Evolutionary conservation across 2,329 filamentous ascomycete genomes (phyloP).

Genomic region (Ophiostoma tasmaniense): DNA sequence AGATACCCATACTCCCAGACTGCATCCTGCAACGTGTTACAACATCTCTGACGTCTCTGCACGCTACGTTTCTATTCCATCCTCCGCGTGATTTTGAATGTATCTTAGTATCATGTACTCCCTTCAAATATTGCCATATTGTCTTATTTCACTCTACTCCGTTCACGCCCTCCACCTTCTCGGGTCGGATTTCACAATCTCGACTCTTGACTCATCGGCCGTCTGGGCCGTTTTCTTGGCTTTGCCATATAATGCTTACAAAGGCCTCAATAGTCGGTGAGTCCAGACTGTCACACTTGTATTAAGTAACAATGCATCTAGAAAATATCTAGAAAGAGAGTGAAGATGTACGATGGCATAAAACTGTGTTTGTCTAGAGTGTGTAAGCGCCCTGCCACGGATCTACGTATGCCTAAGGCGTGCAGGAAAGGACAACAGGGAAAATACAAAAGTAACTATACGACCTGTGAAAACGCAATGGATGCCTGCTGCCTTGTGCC

Average conservation of each 20-base stretch:
- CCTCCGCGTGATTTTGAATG: neutral
- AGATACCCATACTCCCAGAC: neutral
- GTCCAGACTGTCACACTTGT: neutral
- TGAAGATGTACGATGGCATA: neutral
- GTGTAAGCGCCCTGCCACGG: neutral
- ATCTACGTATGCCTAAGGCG: neutral
- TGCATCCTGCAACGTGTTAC: constrained; percentile 1
- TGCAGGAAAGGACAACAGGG: neutral
- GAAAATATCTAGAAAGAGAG: no score
- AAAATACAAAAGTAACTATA: neutral
- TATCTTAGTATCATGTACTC: neutral
- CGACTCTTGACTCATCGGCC: neutral
- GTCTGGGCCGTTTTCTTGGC: neutral
- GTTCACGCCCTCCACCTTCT: neutral
- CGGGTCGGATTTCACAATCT: neutral
- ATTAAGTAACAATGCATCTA: neutral
- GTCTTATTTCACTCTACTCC: neutral
- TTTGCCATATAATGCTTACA: neutral
- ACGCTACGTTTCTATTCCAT: neutral
- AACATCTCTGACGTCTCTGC: neutral
- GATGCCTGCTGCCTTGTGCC: constrained; percentile 16
- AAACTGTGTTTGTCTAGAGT: neutral
- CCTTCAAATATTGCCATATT: neutral
- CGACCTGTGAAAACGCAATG: neutral
- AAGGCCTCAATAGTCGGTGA: neutral